Base-by-base conservation (phyloP, 306 rosid genomes). In the Bauhinia variegata region DNA sequence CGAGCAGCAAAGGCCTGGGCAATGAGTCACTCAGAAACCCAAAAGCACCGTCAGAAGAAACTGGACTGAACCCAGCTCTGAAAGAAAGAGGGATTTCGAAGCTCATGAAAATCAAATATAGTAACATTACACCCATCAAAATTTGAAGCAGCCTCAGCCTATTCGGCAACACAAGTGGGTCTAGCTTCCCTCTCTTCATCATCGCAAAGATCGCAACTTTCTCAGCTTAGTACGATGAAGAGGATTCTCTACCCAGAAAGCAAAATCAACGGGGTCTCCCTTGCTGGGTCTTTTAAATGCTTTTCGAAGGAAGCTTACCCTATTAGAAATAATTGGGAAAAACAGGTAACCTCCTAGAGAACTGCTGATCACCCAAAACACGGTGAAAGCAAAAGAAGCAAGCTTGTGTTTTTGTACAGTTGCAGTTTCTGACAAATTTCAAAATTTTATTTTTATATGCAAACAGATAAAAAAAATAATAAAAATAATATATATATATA, bases 131-230 rank as follows among this genome's bases (percentile, higher is more conserved):
- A 42, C 64, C 81, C 86, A 86, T 81, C 50, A 93, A 57, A 61
- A 90, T 68, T 61, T 93, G 99, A 66, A 93, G 76, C 76, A 90
- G 74, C 37, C 87, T 81, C 68, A 86, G 76, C 63, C 84, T 84
- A 63, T 76, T 84, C 51, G 80, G 79, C 16, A 84, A 54, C 49
- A 76, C 44, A 46, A 73, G 59, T 5, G 75, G 46, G 64, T 88
- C 96, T n/a, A 73, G 11, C 83, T 86, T 90, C 19, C 82, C 83
- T 57, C 86, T 84, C 82, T 90, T 93, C 99, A 93, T 85, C 65
- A 56, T 67, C 66, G 53, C 65, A 15, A 39, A 64, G 72, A 65
- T 63, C 56, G 13, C 51, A 52, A 37, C n/a, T 41, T 48, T 17
- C 51, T 31, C 15, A 14, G n/a, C 44, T 13, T 2, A 44, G 57